Evolutionary conservation across 768 basidiomycete species (phyloP).

Genomic region (Epithele typhae): DNA sequence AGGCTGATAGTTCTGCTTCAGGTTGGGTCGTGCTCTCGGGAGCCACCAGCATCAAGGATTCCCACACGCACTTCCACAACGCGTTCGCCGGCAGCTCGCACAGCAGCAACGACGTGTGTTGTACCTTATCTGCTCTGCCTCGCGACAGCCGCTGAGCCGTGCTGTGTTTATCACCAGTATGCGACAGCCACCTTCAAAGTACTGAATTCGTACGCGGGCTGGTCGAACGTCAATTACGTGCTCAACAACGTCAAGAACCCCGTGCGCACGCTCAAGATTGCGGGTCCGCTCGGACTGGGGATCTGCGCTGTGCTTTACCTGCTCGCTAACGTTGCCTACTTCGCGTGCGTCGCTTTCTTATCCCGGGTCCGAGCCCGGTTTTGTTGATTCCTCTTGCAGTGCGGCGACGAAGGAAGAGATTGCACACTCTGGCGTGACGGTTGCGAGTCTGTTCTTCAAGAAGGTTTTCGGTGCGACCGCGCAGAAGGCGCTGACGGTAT

Average conservation of each 20-base stretch:
- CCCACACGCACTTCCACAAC: slow-evolving; percentile 52
- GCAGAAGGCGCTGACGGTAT: slow-evolving; percentile 50
- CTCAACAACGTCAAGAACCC: slow-evolving; percentile 59
- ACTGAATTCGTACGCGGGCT: slow-evolving; percentile 43
- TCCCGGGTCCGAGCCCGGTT: too few relatives aligned
- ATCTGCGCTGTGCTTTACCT: slow-evolving; percentile 51
- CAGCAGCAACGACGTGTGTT: slow-evolving; percentile 42
- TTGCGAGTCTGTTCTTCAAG: slow-evolving; percentile 56
- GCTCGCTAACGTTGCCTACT: slow-evolving; percentile 56
- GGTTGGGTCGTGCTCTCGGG: slow-evolving; percentile 62
- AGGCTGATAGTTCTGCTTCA: too few relatives aligned
- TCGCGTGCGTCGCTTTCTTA: slow-evolving; percentile 35
- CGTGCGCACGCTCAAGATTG: slow-evolving; percentile 56
- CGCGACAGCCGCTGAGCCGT: too few relatives aligned
- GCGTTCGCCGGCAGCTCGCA: slow-evolving; percentile 53
- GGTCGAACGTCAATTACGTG: slow-evolving; percentile 57
- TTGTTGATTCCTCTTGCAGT: too few relatives aligned
- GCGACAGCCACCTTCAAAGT: slow-evolving; percentile 61
- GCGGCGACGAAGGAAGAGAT: slow-evolving; percentile 49
- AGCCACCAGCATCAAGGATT: slow-evolving; percentile 49
- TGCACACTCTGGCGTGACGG: slow-evolving; percentile 43
- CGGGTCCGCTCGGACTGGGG: slow-evolving; percentile 52
- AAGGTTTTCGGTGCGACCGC: slow-evolving; percentile 54
- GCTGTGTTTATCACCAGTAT: slow-evolving; percentile 33
- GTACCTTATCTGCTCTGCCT: not conserved